Conservation (phyloP, 305 asterid genomes). For the Solanum hybrid region DNA sequence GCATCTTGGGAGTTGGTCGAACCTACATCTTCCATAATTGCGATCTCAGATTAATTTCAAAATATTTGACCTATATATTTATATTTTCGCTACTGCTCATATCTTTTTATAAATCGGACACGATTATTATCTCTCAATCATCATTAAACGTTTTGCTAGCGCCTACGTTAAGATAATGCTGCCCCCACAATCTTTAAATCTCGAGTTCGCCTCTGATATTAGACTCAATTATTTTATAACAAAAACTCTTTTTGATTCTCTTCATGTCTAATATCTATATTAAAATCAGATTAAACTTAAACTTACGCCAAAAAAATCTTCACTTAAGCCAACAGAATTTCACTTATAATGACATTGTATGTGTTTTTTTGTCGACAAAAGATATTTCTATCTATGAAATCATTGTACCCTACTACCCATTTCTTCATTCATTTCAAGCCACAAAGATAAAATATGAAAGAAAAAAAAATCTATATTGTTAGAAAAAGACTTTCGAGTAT, state of each 20-base stretch:
- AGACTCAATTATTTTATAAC: not conserved
- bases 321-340: too few species aligned
- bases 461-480: not conserved
- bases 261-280: not conserved
- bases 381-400: not conserved
- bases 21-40: not conserved
- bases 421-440: not conserved
- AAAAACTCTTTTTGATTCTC: not conserved
- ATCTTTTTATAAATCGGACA: too few species aligned
- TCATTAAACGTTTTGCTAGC: not conserved
- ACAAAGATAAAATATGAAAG: not conserved
- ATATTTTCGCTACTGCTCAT: not conserved
- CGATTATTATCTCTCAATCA: too few species aligned
- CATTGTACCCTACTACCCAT: not conserved
- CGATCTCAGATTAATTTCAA: too few species aligned
- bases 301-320: not conserved
- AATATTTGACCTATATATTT: not conserved
- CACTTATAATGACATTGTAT: not conserved
- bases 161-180: not conserved
- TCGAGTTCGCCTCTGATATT: not conserved
- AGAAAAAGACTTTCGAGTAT: not conserved
- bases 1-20: not conserved
- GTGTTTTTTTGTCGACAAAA: not conserved
- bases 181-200: not conserved
- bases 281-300: not conserved